Base-by-base conservation (phyloP, 805 yeast species). In the Pichia ethanolica region DNA sequence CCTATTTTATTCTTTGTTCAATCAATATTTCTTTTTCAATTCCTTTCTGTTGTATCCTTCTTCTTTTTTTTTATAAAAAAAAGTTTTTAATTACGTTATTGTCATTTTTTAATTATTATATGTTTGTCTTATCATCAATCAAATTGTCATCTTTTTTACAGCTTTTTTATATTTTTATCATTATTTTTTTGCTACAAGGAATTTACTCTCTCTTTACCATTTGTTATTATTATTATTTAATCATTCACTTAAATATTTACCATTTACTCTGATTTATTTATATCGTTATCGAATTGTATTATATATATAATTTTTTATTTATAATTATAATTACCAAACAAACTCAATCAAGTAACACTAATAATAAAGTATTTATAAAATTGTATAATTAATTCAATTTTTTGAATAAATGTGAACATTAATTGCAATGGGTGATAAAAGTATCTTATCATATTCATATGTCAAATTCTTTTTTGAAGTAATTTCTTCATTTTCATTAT, bases 381-480 rank as follows among this genome's bases (percentile, higher is more conserved):
- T 4, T 26, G 40, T 20, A 20, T 20, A 20, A 20, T 20, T 20
- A 20, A 20, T 20, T 20, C 20, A 51, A n/a, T 34, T 37, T 43
- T 53, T 55, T 5, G 64, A 57, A 43, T 52, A 47, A 14, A 63
- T 58, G 50, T 63, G 64, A 7, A 63, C 42, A 37, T 59, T 55
- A 33, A 63, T 42, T 1, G 56, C 48, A 14, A 55, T 43, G 4
- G 64, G 63, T 5, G 58, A 39, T 4, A 61, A 42, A 3, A 42
- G 34, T 12, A 53, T 53, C 32, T 47, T 54, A 11, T 52, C 46
- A 49, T 57, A 63, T 27, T 54, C 57, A 20, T 58, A 53, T 13
- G n/a, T 47, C 4, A 56, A 28, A 5, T 46, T 50, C 36, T 60
- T 60, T 12, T 25, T 14, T 11, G 7, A 25, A 12, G 42, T 6